phyloP scores from a whole-genome alignment of 176 grass and related monocot species.

The bread wheat (Triticum aestivum) region IWGSC_CS_RefSeq_v2.1 NC_057797.1:704043034-704043533 shows the following conservation, averaged over 20 bases:
- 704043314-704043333: neutral
- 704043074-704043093: slow-evolving; percentile 82
- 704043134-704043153: slow-evolving; percentile 6
- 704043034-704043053: slow-evolving; percentile 74
- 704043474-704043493: neutral
- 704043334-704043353: neutral
- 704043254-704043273: slow-evolving; percentile 81
- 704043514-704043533: neutral
- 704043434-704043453: neutral
- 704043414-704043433: slow-evolving; percentile 4
- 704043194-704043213: slow-evolving; percentile 9
- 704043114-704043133: slow-evolving; percentile 22
- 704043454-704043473: slow-evolving; percentile 12
- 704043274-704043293: slow-evolving; percentile 51
- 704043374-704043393: too few species aligned
- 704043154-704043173: slow-evolving; percentile 1
- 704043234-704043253: slow-evolving; percentile 85
- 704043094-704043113: slow-evolving; percentile 58
- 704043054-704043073: slow-evolving; percentile 84
- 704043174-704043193: slow-evolving; percentile 1
- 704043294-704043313: neutral
- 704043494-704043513: neutral
- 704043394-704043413: too few species aligned
- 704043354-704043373: neutral
- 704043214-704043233: slow-evolving; percentile 58